Conservation (phyloP, 2,329 filamentous ascomycete genomes). For the Trichoderma atrobrunneum region DNA sequence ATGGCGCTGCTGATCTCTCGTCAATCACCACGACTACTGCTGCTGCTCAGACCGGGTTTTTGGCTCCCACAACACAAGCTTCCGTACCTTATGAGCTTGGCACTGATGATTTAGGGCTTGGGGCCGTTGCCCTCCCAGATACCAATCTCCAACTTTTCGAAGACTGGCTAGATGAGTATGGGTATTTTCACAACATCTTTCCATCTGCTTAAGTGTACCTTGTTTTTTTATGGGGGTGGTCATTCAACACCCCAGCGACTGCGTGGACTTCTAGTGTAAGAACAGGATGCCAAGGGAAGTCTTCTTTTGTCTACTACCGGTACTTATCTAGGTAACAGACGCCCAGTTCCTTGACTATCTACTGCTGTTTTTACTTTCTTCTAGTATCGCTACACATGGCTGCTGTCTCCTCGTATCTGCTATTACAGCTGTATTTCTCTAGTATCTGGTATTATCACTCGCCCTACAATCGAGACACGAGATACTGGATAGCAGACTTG, state of each 20-base stretch:
- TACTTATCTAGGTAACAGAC: background rate
- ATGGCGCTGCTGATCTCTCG: background rate
- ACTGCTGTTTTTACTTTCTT: background rate
- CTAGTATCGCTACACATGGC: background rate
- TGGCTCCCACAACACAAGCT: background rate
- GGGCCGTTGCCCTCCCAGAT: background rate
- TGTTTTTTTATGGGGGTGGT: too few relatives aligned
- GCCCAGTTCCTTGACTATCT: background rate
- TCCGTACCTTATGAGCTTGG: background rate
- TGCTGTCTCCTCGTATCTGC: background rate
- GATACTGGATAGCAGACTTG: too few relatives aligned
- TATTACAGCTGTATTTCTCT: too few relatives aligned
- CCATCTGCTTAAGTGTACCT: conserved; percentile 13
- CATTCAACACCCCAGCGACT: background rate
- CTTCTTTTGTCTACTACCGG: background rate
- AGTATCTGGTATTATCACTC: too few relatives aligned
- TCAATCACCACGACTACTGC: background rate
- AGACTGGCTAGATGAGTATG: conserved; percentile 19
- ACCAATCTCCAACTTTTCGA: conserved; percentile 15
- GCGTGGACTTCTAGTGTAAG: background rate
- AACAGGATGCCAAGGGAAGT: background rate
- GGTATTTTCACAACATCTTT: conserved; percentile 15
- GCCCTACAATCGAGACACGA: too few relatives aligned
- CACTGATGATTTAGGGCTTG: background rate
- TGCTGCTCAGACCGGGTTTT: background rate